Evolutionary conservation across 1,284 basidiomycete species (phyloP), one percentile per base, ranked within the genome.

Genomic region (Lentinula novae-zelandiae): DNA sequence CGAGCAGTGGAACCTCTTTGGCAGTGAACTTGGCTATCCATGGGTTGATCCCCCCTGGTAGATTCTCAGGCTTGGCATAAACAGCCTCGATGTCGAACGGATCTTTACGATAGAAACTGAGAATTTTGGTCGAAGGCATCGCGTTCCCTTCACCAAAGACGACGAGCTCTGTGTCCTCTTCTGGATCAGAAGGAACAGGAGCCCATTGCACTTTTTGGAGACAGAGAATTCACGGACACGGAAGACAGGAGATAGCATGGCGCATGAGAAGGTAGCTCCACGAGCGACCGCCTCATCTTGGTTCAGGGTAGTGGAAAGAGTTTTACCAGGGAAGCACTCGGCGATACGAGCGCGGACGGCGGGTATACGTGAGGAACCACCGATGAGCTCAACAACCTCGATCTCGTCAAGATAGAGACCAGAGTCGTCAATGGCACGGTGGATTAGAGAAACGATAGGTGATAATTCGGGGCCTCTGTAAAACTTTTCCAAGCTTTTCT

Each of bases 271-370:
- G 58, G 95, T 96, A 55, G 95, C 92, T 62, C 95, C 95, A 57
- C 95, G 92, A 17, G 93, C 93, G 65, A 95, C 82, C 64, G 95
- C 94, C 78, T 97, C 95, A 67, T 97, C 95, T 78, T 95, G 93
- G 82, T 96, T 97, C 72, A 96, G 87, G 53, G 95, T 97, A 68
- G 88, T 90, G 22, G 84, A 90, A 66, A 97, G 87, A n/a, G n/a
- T n/a, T n/a, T n/a, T n/a, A n/a, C n/a, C n/a, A n/a, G n/a, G n/a
- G n/a, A n/a, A n/a, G n/a, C n/a, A n/a, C n/a, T n/a, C n/a, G n/a
- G n/a, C n/a, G n/a, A n/a, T n/a, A n/a, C n/a, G n/a, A n/a, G n/a
- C n/a, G n/a, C n/a, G n/a, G n/a, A n/a, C n/a, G n/a, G n/a, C n/a
- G n/a, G n/a, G n/a, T n/a, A n/a, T n/a, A n/a, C n/a, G n/a, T n/a